Conservation (phyloP, 441 rosid species). For the Macaranga tanarius region DNA sequence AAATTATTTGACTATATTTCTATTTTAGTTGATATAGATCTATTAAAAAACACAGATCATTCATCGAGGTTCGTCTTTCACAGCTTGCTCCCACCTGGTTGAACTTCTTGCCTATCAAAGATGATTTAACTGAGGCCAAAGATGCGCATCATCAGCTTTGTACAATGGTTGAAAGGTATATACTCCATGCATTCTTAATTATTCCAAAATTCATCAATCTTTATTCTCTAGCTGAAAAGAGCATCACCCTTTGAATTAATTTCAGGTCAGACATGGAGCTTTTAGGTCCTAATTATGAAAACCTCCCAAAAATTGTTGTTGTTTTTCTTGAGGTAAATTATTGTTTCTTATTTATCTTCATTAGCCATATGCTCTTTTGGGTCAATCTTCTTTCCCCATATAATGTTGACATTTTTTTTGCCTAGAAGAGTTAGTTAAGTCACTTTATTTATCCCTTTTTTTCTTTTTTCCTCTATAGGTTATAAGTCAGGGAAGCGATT, state of each 20-base stretch:
- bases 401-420: too few species aligned
- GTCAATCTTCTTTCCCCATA: not conserved
- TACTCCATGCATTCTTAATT: not conserved
- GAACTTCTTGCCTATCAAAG: constrained; percentile 74
- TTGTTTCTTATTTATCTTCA: not conserved
- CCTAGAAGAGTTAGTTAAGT: too few species aligned
- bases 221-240: not conserved
- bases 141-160: constrained; percentile 81
- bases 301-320: constrained; percentile 60
- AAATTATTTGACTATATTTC: too few species aligned
- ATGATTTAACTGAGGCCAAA: constrained; percentile 82
- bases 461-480: not conserved
- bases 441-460: too few species aligned
- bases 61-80: not conserved
- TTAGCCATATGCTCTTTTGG: not conserved
- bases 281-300: constrained; percentile 63
- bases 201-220: not conserved
- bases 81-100: constrained; percentile 89
- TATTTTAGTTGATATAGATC: too few species aligned
- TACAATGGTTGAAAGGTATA: constrained; percentile 81
- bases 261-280: constrained; percentile 68
- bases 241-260: constrained; percentile 5
- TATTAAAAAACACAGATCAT: not conserved
- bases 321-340: constrained; percentile 74
- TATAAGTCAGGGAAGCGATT: constrained; percentile 3